Base-by-base conservation (phyloP, 2,329 filamentous ascomycete species). In the Penicillium sp. region DNA sequence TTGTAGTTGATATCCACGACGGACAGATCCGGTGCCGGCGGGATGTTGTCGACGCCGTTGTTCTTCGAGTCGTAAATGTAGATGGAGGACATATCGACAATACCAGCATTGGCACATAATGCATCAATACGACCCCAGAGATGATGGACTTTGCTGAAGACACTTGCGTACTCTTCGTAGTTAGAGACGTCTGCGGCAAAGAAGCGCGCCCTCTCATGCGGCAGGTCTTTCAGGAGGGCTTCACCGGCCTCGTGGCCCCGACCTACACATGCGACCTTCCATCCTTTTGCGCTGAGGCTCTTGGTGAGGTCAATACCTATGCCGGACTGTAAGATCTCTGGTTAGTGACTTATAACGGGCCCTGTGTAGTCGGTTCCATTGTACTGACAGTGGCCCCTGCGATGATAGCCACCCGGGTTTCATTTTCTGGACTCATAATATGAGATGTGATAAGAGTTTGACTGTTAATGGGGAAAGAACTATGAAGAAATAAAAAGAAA, bases 1-100 rank as follows among this genome's bases (percentile, higher is more conserved):
- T 83, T 83, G 68, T 78, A 79, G 64, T 80, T 75, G n/a, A 82
- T 68, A 61, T 83, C 80, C 1, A 80, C 82, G 52, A 75, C 77
- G 0, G 64, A 53, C 3, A 80, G 62, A 60, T 82, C 74, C 0
- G 81, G 81, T 58, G 74, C 74, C 1, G 78, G 70, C 4, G 80
- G 80, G 33, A 80, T 62, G 21, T 69, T 65, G 15, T 68, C 61
- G 6, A 66, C 53, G 9, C 67, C 65, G 19, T 70, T 70, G 19
- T 67, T 65, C 23, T 53, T 59, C 61, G 72, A 64, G 31, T 73
- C 64, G 47, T 77, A 70, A 47, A 81, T 76, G 68, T 79, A 83
- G 27, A 80, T 61, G 19, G 78, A 81, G 17, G 72, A 75, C 12
- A 62, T 66, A 63, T 83, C 81, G 1, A 80, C 73, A 35, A 79